Evolutionary conservation across 192 early-diverging fungal species (phyloP).

Genomic region (Coemansia sp.): DNA sequence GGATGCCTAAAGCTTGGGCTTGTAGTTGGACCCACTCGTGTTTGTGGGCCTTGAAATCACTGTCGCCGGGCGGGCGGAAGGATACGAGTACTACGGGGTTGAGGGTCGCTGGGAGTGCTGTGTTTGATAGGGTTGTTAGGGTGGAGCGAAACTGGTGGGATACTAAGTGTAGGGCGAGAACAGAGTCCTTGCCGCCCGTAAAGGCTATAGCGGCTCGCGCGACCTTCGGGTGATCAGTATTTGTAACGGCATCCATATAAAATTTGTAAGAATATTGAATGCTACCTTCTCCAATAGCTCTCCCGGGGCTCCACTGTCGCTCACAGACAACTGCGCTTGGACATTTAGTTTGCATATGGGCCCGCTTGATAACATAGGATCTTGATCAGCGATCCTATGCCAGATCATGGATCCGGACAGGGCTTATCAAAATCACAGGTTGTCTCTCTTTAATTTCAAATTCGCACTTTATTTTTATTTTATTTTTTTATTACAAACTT

Average conservation of each 20-base stretch:
- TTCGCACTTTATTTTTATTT: background rate
- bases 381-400: background rate
- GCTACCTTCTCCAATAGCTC: background rate
- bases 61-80: conserved; percentile 52
- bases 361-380: background rate
- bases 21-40: conserved; percentile 51
- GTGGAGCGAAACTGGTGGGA: conserved; percentile 25
- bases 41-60: conserved; percentile 61
- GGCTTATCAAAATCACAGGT: no score
- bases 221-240: background rate
- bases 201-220: conserved; percentile 57
- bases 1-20: conserved; percentile 55
- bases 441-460: background rate
- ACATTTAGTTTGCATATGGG: background rate
- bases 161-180: conserved; percentile 53
- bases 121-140: background rate
- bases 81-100: conserved; percentile 54
- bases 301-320: background rate
- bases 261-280: background rate
- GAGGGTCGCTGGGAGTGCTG: background rate
- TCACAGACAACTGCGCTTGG: background rate
- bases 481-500: background rate
- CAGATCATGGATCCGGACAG: no score
- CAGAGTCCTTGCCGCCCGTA: conserved; percentile 68
- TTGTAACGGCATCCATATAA: background rate